Evolutionary conservation across 768 basidiomycete genomes (phyloP).

Genomic region (Gyrodon lividus): DNA sequence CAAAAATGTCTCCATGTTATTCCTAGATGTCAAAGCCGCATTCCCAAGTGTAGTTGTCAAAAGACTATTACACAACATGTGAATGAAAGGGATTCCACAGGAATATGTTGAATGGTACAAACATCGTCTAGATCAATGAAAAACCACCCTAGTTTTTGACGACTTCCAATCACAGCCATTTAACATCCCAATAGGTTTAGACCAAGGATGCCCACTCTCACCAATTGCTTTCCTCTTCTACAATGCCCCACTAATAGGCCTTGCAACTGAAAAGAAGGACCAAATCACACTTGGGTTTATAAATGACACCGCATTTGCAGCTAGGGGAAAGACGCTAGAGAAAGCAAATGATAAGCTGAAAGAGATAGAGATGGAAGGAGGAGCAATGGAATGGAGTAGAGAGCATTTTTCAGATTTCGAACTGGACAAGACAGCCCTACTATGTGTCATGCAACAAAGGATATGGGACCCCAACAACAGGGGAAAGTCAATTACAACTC

Average conservation of each 20-base stretch:
- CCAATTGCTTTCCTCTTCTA: constrained; percentile 27
- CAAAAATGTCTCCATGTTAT: background rate
- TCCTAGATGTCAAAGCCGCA: background rate
- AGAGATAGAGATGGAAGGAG: background rate
- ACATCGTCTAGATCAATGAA: background rate
- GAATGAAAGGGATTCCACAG: background rate
- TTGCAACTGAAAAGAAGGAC: background rate
- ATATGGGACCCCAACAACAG: background rate
- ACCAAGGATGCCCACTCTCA: constrained; percentile 33
- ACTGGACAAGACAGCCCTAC: background rate
- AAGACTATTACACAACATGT: background rate
- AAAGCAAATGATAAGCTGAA: background rate
- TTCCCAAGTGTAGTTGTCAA: background rate
- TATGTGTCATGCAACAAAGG: background rate
- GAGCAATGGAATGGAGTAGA: background rate
- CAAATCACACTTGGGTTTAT: constrained; percentile 6
- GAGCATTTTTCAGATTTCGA: constrained; percentile 1
- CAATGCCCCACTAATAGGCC: constrained; percentile 24
- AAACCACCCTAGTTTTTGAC: constrained; percentile 21
- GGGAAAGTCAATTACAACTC: background rate
- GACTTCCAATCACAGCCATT: constrained; percentile 20
- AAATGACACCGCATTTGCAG: background rate
- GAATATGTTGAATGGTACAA: constrained; percentile 3
- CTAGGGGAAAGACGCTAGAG: background rate
- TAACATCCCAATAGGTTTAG: constrained; percentile 22